phyloP scores from a whole-genome alignment of 2,329 filamentous ascomycete genomes.

The Aspergillus thermomutatus region DNA sequence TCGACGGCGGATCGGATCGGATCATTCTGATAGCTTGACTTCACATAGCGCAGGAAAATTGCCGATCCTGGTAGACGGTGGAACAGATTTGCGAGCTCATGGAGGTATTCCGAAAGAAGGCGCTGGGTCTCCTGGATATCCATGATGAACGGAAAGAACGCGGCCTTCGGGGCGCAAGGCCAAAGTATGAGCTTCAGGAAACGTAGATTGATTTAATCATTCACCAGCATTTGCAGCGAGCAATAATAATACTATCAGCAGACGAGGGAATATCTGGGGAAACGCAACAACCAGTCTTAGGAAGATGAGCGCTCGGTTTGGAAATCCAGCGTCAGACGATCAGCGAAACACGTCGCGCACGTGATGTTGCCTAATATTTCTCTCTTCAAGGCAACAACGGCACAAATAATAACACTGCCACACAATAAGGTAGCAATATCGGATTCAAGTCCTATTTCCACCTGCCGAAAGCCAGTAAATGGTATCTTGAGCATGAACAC shows the following conservation, averaged over 20 bases:
- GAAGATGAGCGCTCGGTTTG: background rate
- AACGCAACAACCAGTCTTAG: background rate
- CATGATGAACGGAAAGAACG: conserved; percentile 40
- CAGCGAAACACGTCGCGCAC: background rate
- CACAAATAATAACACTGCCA: background rate
- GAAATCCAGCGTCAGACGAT: background rate
- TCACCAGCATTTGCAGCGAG: background rate
- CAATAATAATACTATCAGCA: background rate
- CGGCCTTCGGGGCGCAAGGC: conserved; percentile 9
- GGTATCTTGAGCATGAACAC: background rate
- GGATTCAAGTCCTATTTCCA: background rate
- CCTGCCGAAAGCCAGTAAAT: background rate
- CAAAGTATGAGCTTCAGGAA: conserved; percentile 14
- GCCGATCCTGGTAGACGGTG: conserved; percentile 91
- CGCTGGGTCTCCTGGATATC: conserved; percentile 55
- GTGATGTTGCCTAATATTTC: background rate
- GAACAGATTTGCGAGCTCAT: conserved; percentile 63
- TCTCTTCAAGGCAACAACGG: background rate
- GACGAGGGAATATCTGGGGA: background rate
- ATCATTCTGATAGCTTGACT: conserved; percentile 96
- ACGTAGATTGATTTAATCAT: conserved; percentile 16
- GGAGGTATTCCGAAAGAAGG: conserved; percentile 52
- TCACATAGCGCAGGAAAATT: conserved; percentile 91
- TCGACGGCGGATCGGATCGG: conserved; percentile 91
- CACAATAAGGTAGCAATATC: too few relatives aligned